Evolutionary conservation across 129 eudicot species (phyloP).

Genomic region (Pulicaria dysenterica): DNA sequence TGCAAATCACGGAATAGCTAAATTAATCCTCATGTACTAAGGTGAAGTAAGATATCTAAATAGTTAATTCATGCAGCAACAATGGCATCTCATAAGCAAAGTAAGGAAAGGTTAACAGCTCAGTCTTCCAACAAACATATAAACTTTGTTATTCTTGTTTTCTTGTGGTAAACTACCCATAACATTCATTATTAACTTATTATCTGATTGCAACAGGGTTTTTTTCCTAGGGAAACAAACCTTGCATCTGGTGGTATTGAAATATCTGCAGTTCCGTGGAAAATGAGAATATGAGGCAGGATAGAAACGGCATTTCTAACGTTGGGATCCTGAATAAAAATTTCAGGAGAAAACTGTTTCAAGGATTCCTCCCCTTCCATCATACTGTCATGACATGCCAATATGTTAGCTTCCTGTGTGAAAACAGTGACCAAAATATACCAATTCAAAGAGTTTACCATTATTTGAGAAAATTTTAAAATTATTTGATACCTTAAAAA

Average conservation of each 20-base stretch:
- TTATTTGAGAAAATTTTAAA: constrained; percentile 9
- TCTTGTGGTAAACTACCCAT: not conserved
- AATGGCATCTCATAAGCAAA: not conserved
- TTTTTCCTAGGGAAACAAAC: constrained; percentile 33
- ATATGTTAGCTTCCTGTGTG: constrained; percentile 2
- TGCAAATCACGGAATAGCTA: constrained; percentile 32
- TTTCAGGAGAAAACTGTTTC: constrained; percentile 66
- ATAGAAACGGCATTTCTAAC: constrained; percentile 38
- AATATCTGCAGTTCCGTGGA: constrained; percentile 77
- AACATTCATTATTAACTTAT: not conserved
- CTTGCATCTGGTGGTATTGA: constrained; percentile 71
- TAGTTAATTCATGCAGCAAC: no score
- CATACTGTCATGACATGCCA: constrained; percentile 47
- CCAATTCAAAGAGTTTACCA: constrained; percentile 2
- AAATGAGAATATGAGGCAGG: constrained; percentile 69
- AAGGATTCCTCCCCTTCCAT: constrained; percentile 84
- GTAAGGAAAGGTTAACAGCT: not conserved
- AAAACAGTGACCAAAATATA: not conserved
- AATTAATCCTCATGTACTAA: not conserved
- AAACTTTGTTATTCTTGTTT: not conserved
- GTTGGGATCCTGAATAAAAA: constrained; percentile 51
- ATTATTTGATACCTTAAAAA: constrained; percentile 57
- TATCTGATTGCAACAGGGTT: not conserved
- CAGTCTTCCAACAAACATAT: no score
- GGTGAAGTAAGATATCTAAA: no score